phyloP scores from a whole-genome alignment of 305 asterid species.

The Fraxinus sp. region DNA sequence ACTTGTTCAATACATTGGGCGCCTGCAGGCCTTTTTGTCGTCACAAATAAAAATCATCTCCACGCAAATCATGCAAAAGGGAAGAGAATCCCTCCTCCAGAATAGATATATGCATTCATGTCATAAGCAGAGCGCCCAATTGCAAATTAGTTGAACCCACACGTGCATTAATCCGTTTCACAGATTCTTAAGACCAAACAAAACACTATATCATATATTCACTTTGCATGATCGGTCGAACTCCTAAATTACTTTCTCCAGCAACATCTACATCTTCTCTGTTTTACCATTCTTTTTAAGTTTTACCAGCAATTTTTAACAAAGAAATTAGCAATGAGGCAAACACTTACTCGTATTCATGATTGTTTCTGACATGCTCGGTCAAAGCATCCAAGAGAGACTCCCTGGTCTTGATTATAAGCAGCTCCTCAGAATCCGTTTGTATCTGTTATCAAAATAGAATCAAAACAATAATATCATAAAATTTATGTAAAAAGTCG shows the following conservation, averaged over 20 bases:
- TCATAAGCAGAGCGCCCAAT: neutral
- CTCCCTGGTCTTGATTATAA: slow-evolving; percentile 87
- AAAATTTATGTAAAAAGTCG: neutral
- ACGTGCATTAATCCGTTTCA: neutral
- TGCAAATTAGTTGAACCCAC: neutral
- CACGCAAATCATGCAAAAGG: neutral
- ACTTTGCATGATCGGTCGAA: neutral
- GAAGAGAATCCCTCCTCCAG: neutral
- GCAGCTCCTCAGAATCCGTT: slow-evolving; percentile 89
- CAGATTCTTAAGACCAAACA: neutral
- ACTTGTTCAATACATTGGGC: neutral
- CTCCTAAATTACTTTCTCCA: neutral
- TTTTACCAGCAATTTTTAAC: neutral
- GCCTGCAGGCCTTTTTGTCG: neutral
- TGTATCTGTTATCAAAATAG: slow-evolving; percentile 55
- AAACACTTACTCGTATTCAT: slow-evolving; percentile 77
- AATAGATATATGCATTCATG: neutral
- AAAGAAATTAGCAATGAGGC: slow-evolving; percentile 6
- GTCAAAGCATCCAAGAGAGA: slow-evolving; percentile 82
- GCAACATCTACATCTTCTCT: neutral
- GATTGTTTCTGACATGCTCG: slow-evolving; percentile 83
- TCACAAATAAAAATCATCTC: neutral
- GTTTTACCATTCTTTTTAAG: neutral
- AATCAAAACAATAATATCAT: neutral
- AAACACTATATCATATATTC: neutral